These are phyloP conservation scores for Ophiostoma perfectum DNA, from an alignment of 2,329 filamentous ascomycete genomes.

Conservation along the genomic window DNA sequence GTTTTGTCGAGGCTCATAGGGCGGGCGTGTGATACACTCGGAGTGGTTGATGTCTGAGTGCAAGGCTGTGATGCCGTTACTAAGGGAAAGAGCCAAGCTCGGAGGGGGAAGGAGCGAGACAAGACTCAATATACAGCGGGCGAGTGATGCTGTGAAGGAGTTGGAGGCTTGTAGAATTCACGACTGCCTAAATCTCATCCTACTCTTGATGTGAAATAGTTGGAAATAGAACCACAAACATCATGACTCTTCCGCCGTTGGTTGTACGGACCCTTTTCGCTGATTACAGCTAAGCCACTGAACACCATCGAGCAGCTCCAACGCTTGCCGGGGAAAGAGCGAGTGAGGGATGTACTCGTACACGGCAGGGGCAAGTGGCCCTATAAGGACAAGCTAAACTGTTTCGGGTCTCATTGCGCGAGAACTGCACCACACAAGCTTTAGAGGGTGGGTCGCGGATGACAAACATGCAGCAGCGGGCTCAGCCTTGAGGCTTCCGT, in stretches of 20 bases:
- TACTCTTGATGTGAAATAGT: not conserved
- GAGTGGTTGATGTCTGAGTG: not conserved
- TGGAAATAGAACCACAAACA: not conserved
- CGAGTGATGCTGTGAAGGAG: not conserved
- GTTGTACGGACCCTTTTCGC: slow-evolving; percentile 1
- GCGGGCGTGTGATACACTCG: not conserved
- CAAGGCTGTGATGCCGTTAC: not conserved
- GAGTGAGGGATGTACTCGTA: not conserved
- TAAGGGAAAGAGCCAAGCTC: slow-evolving; percentile 1
- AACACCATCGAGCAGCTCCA: not conserved
- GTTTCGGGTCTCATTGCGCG: not conserved
- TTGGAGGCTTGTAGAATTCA: not conserved
- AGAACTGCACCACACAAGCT: not conserved
- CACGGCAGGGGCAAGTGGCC: not conserved
- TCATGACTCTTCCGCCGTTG: not conserved
- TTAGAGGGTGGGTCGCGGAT: not conserved
- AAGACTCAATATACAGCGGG: not conserved
- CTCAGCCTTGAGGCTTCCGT: not conserved
- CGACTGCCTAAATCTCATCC: not conserved
- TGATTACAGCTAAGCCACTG: slow-evolving; percentile 1
- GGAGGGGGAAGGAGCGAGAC: not conserved
- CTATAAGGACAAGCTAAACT: not conserved
- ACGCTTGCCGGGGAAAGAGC: not conserved
- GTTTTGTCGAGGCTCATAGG: not conserved
- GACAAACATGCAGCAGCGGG: not conserved